phyloP scores from a whole-genome alignment of 2,329 filamentous ascomycete species.

The Fusarium mundagurra region DNA sequence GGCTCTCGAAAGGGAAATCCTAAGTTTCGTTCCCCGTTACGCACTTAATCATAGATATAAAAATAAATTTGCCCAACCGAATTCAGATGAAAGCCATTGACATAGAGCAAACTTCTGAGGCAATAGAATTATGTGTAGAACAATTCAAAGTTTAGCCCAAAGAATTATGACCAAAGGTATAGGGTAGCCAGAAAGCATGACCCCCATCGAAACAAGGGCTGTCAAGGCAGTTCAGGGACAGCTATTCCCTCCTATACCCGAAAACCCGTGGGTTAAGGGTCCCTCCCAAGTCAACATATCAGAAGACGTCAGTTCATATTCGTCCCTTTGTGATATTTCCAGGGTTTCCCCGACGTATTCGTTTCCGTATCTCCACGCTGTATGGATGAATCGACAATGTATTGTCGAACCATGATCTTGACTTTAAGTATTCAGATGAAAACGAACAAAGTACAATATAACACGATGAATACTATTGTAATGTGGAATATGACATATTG shows the following conservation, averaged over 20 bases:
- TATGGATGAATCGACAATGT: background rate
- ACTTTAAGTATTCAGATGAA: background rate
- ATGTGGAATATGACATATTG: background rate
- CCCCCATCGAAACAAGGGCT: background rate
- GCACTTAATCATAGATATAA: background rate
- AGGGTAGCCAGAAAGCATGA: background rate
- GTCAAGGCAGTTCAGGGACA: background rate
- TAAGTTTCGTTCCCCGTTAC: background rate
- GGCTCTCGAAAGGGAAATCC: background rate
- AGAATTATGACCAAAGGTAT: background rate
- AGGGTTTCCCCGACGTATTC: constrained; percentile 31
- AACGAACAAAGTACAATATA: background rate
- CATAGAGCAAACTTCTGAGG: background rate
- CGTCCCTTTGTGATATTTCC: constrained; percentile 19
- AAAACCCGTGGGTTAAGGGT: constrained; percentile 24
- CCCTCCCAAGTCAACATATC: background rate
- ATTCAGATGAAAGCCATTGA: too few species aligned
- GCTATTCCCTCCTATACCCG: constrained; percentile 21
- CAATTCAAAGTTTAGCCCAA: background rate
- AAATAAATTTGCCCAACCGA: background rate
- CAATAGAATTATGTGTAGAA: background rate
- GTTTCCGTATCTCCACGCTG: constrained; percentile 31
- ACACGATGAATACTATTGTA: background rate
- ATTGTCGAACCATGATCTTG: background rate
- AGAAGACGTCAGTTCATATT: background rate